A percentile compares a stretch with the other conserved stretches of the same genome.
Conservation (phyloP, 306 rosid species). For the Vicia faba region DNA sequence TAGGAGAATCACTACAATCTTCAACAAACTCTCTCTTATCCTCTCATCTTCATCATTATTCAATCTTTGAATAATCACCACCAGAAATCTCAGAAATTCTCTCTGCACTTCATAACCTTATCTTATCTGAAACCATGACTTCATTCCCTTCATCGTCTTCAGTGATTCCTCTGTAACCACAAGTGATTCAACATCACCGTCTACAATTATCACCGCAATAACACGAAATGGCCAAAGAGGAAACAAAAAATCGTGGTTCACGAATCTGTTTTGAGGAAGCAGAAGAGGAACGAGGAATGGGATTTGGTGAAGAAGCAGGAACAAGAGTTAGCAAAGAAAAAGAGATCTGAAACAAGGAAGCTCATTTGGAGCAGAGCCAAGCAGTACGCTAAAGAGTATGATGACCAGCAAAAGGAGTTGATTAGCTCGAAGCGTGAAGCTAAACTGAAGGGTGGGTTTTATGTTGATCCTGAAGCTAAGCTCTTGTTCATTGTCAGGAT, state of each 20-base stretch:
- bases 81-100: too few species aligned
- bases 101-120: too few species aligned
- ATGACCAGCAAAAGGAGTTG: conserved; percentile 69
- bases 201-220: too few species aligned
- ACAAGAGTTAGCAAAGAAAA: conserved; percentile 44
- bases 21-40: too few species aligned
- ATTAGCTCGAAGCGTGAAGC: conserved; percentile 79
- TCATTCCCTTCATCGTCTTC: too few species aligned
- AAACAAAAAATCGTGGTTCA: conserved; percentile 59
- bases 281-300: conserved; percentile 72
- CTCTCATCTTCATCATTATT: too few species aligned
- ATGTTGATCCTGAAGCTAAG: conserved; percentile 77
- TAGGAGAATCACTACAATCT: too few species aligned
- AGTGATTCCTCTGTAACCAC: too few species aligned
- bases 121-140: too few species aligned
- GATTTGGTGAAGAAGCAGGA: conserved; percentile 52
- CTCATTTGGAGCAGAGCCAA: conserved; percentile 65
- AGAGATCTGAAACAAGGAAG: conserved; percentile 55
- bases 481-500: conserved; percentile 75
- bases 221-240: conserved; percentile 61
- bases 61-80: too few species aligned
- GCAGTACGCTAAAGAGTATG: conserved; percentile 62
- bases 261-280: conserved; percentile 67
- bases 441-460: conserved; percentile 80
- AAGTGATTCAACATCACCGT: too few species aligned